These are phyloP conservation scores for Carex scoparia DNA, from an alignment of 176 grass and related monocot genomes.

Conservation along the genomic window DNA sequence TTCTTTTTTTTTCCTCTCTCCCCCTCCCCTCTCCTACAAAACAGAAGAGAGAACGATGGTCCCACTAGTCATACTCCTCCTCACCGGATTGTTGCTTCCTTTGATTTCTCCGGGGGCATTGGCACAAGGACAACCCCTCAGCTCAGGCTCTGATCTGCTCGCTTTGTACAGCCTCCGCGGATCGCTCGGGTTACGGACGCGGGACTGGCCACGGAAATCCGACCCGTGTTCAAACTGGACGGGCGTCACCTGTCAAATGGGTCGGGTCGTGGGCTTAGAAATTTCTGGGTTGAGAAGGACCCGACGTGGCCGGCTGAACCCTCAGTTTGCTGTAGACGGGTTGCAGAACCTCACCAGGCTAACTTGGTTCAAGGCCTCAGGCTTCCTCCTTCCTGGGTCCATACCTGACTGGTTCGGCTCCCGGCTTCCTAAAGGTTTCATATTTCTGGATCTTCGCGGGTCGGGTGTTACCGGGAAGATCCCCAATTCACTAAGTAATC, in stretches of 20 bases:
- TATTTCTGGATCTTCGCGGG: constrained; percentile 53
- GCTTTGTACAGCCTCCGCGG: constrained; percentile 62
- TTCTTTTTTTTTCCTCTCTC: background rate
- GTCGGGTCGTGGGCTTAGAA: constrained; percentile 46
- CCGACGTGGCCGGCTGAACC: constrained; percentile 36
- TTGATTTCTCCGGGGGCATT: constrained; percentile 19
- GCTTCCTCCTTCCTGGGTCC: constrained; percentile 59
- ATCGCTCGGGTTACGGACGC: constrained; percentile 70
- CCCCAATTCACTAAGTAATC: constrained; percentile 38
- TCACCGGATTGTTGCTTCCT: constrained; percentile 26
- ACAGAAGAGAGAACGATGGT: constrained; percentile 12
- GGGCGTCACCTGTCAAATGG: constrained; percentile 50
- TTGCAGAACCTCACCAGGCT: constrained; percentile 65
- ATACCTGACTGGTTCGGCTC: constrained; percentile 78
- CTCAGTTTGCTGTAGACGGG: constrained; percentile 66
- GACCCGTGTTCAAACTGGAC: constrained; percentile 73
- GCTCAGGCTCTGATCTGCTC: constrained; percentile 48
- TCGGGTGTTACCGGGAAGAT: constrained; percentile 50
- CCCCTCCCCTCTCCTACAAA: background rate
- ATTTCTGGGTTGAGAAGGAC: constrained; percentile 59
- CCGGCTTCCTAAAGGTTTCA: constrained; percentile 44
- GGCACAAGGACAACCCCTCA: constrained; percentile 30
- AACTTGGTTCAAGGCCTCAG: constrained; percentile 57
- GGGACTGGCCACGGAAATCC: constrained; percentile 65
- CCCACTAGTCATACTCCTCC: constrained; percentile 19